These are phyloP conservation scores for Fusarium nygamai DNA, from an alignment of 2,329 filamentous ascomycete species.

Conservation along the genomic window DNA sequence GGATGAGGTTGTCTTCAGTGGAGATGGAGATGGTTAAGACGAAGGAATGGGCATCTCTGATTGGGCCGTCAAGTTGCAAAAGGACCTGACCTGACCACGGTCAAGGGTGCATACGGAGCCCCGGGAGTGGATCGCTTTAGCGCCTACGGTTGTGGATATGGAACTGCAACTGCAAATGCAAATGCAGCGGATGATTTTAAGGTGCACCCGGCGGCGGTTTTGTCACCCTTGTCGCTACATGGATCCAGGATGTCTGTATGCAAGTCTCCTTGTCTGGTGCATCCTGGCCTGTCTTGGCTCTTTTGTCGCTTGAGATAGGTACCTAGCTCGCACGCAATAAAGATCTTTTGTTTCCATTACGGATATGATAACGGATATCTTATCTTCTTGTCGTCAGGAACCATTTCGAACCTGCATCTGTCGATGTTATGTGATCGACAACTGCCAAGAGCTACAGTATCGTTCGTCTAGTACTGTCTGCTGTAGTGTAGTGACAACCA, in stretches of 20 bases:
- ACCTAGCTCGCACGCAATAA: constrained; percentile 30
- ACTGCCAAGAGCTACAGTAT: constrained; percentile 3
- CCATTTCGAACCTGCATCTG: constrained; percentile 24
- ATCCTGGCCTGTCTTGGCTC: constrained; percentile 23
- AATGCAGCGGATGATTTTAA: constrained; percentile 45
- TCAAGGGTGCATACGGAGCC: constrained; percentile 26
- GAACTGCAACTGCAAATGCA: constrained; percentile 3
- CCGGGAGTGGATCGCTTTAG: constrained; percentile 44
- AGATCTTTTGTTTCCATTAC: constrained; percentile 41
- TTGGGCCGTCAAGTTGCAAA: constrained; percentile 34
- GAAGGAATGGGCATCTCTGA: neutral
- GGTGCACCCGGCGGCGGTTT: constrained; percentile 44
- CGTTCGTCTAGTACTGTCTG: neutral
- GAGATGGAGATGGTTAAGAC: constrained; percentile 19
- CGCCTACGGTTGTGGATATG: constrained; percentile 20
- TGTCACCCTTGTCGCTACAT: constrained; percentile 22
- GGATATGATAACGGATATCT: constrained; percentile 38
- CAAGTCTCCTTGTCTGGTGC: constrained; percentile 20
- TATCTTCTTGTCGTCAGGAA: constrained; percentile 37
- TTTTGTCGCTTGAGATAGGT: constrained; percentile 32
- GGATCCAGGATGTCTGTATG: constrained; percentile 4
- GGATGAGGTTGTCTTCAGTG: constrained; percentile 32
- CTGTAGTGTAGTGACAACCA: neutral
- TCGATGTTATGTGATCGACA: constrained; percentile 19
- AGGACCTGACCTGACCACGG: constrained; percentile 37